Percentiles rank a stretch among this genome's conserved stretches.
Conservation (phyloP, 257 asterid genomes). For the Lycium barbarum region DNA sequence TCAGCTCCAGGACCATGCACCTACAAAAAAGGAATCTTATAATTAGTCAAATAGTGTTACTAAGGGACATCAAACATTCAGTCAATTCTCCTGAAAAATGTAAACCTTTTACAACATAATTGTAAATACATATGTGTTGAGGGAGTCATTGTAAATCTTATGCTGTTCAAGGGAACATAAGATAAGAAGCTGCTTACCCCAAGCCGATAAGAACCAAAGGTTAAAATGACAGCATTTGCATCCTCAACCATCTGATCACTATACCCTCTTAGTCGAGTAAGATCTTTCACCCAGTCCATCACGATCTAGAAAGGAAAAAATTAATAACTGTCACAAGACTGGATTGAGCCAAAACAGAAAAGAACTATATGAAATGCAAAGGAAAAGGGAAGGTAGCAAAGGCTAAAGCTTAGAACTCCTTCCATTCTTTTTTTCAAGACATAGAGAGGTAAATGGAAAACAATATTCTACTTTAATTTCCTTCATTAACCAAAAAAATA, state of each 20-base stretch:
- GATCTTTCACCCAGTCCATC: conserved; percentile 52
- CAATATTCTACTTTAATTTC: background rate
- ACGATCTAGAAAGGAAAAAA: conserved; percentile 39
- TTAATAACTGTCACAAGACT: background rate
- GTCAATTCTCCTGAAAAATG: background rate
- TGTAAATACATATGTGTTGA: background rate
- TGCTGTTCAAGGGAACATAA: background rate
- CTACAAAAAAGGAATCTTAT: conserved; percentile 28
- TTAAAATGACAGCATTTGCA: conserved; percentile 83
- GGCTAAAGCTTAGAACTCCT: background rate
- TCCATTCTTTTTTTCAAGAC: background rate
- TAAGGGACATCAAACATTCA: background rate
- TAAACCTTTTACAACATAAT: background rate
- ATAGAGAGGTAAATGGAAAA: background rate
- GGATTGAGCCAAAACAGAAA: background rate
- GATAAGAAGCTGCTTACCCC: conserved; percentile 67
- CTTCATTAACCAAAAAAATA: background rate
- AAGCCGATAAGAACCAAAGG: conserved; percentile 95
- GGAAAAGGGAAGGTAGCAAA: background rate
- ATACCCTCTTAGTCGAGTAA: conserved; percentile 70
- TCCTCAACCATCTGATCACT: conserved; percentile 84
- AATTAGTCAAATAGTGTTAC: background rate
- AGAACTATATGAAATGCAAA: background rate
- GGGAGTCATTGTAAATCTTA: too few species aligned
- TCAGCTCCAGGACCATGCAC: conserved; percentile 57